phyloP scores from a whole-genome alignment of 768 basidiomycete species.

The Coprinellus micaceus region DNA sequence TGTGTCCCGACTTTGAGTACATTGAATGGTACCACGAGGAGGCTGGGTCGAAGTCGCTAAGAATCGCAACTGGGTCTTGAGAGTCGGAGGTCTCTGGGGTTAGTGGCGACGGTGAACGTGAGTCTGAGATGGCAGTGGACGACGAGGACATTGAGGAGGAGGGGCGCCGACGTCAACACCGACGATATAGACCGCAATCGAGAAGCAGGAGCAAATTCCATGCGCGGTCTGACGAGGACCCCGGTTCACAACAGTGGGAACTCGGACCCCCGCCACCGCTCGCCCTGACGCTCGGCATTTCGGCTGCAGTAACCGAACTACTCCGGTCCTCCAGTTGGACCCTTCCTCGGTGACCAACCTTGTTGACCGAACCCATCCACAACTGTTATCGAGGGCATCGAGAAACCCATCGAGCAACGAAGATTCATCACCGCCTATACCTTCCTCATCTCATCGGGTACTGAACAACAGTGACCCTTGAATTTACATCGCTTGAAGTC shows the following conservation, averaged over 20 bases:
- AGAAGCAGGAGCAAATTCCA: not conserved
- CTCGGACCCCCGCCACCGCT: not conserved
- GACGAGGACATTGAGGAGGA: constrained; percentile 44
- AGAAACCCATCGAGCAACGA: no score
- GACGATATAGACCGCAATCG: not conserved
- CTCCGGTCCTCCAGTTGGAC: no score
- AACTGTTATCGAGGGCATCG: no score
- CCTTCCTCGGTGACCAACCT: no score
- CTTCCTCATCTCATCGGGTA: no score
- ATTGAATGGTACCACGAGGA: constrained; percentile 58
- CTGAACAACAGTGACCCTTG: no score
- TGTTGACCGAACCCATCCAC: no score
- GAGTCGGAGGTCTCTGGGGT: constrained; percentile 64
- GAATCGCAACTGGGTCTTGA: constrained; percentile 47
- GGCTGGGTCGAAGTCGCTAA: constrained; percentile 42
- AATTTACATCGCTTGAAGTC: no score
- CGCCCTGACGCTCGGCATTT: not conserved
- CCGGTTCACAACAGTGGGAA: not conserved
- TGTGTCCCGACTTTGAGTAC: constrained; percentile 38
- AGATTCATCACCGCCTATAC: no score
- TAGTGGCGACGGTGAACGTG: constrained; percentile 69
- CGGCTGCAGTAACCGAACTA: no score
- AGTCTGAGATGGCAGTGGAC: constrained; percentile 49
- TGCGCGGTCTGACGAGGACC: not conserved
- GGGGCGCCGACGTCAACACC: not conserved